Evolutionary conservation across 2,329 filamentous ascomycete genomes (phyloP).

Genomic region (Fusarium sp.): DNA sequence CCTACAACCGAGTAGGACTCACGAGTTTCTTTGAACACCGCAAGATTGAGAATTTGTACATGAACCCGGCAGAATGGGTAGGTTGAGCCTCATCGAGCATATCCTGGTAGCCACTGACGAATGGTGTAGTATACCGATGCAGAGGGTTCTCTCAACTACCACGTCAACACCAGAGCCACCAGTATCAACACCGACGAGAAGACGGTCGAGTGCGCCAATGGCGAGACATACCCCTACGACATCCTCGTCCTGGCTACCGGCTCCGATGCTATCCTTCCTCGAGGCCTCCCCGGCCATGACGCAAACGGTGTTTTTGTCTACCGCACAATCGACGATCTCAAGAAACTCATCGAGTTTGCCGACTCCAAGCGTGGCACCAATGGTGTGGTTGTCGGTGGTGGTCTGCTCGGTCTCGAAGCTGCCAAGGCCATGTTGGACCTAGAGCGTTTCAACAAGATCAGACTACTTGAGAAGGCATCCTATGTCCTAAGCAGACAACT

Average conservation of each 20-base stretch:
- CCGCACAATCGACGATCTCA: constrained; percentile 84
- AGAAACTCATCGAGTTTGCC: constrained; percentile 81
- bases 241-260: constrained; percentile 87
- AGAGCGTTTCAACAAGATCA: constrained; percentile 78
- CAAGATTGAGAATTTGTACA: constrained; percentile 86
- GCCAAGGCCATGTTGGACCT: constrained; percentile 94
- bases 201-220: constrained; percentile 76
- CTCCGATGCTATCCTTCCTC: constrained; percentile 82
- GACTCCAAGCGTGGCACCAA: constrained; percentile 73
- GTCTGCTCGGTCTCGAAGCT: constrained; percentile 86
- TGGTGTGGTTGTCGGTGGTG: constrained; percentile 85
- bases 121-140: constrained; percentile 71
- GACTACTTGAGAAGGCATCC: constrained; percentile 82
- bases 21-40: constrained; percentile 91
- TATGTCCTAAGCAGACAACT: constrained; percentile 89
- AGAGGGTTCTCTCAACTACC: constrained; percentile 77
- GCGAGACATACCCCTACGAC: constrained; percentile 79
- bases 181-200: constrained; percentile 73
- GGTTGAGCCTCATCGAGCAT: background rate
- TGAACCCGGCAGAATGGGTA: constrained; percentile 88
- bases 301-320: constrained; percentile 91
- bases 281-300: constrained; percentile 79
- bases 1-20: constrained; percentile 91
- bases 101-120: constrained; percentile 9
- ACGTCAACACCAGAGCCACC: constrained; percentile 78